Evolutionary conservation across 2,329 filamentous ascomycete species (phyloP).

Genomic region (Akanthomyces lecanii): DNA sequence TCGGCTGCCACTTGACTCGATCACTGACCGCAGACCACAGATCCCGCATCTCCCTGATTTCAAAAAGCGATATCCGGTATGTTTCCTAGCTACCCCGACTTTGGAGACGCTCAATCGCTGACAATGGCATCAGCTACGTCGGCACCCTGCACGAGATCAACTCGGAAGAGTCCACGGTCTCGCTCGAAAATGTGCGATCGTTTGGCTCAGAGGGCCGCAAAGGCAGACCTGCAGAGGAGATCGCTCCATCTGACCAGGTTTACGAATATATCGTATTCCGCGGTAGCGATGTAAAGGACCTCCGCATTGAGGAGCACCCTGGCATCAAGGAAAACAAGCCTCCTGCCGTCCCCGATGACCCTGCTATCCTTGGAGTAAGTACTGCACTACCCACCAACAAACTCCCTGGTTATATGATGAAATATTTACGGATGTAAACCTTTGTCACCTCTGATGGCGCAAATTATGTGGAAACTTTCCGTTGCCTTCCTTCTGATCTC

Average conservation of each 20-base stretch:
- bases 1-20: constrained; percentile 20
- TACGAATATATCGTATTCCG: constrained; percentile 99
- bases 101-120: constrained; percentile 26
- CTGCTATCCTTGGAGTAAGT: constrained; percentile 96
- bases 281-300: constrained; percentile 96
- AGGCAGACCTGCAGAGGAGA: constrained; percentile 73
- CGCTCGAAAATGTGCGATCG: constrained; percentile 91
- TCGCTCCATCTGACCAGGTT: constrained; percentile 76
- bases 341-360: constrained; percentile 83
- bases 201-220: constrained; percentile 91
- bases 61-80: constrained; percentile 94
- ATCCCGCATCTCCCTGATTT: constrained; percentile 93
- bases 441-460: constrained; percentile 80
- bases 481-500: constrained; percentile 99
- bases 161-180: constrained; percentile 93
- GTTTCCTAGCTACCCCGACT: constrained; percentile 29
- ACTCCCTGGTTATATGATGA: constrained; percentile 65
- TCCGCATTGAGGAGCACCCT: constrained; percentile 83
- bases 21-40: constrained; percentile 44
- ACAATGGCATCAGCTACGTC: constrained; percentile 66
- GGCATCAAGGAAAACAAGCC: constrained; percentile 70
- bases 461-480: constrained; percentile 95
- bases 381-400: constrained; percentile 3
- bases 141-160: constrained; percentile 97
- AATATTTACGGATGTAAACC: constrained; percentile 94